phyloP scores from a whole-genome alignment of 768 basidiomycete genomes.

The Boletellus ananiceps region DNA sequence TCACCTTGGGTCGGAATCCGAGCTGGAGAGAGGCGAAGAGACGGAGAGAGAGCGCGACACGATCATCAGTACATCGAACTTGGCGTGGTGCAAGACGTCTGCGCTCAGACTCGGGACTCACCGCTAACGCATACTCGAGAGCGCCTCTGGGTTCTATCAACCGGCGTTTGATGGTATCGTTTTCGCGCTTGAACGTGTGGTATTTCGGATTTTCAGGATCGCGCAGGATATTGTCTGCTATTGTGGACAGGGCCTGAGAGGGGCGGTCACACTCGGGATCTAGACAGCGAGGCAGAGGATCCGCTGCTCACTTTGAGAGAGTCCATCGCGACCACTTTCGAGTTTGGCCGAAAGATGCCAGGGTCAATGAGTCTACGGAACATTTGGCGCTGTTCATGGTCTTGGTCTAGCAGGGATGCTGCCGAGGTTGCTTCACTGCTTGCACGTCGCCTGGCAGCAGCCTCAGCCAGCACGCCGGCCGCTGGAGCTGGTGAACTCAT shows the following conservation, averaged over 20 bases:
- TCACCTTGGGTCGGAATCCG: conserved; percentile 69
- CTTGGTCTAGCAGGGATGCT: conserved; percentile 27
- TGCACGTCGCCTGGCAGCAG: conserved; percentile 24
- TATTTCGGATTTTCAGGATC: conserved; percentile 73
- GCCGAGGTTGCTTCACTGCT: not conserved
- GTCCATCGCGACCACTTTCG: conserved; percentile 52
- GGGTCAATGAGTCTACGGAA: conserved; percentile 78
- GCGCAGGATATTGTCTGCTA: conserved; percentile 69
- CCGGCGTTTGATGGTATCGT: conserved; percentile 57
- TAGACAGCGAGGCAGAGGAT: too few relatives aligned
- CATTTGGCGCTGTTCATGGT: conserved; percentile 64
- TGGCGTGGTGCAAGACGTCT: too few relatives aligned
- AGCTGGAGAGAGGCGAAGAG: conserved; percentile 38
- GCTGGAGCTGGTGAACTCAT: conserved; percentile 15
- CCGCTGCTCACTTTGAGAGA: conserved; percentile 53
- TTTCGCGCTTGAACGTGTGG: conserved; percentile 73
- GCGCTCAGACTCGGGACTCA: conserved; percentile 34
- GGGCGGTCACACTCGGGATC: not conserved
- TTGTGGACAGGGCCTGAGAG: conserved; percentile 50
- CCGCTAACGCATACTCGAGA: conserved; percentile 76
- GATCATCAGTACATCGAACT: too few relatives aligned
- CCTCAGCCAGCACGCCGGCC: conserved; percentile 25
- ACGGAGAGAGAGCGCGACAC: too few relatives aligned
- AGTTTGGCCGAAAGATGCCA: conserved; percentile 69
- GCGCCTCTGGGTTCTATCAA: conserved; percentile 67